Evolutionary conservation across 2,329 filamentous ascomycete genomes (phyloP), one percentile per base, ranked within the genome.

Genomic region (Talaromyces sp.): DNA sequence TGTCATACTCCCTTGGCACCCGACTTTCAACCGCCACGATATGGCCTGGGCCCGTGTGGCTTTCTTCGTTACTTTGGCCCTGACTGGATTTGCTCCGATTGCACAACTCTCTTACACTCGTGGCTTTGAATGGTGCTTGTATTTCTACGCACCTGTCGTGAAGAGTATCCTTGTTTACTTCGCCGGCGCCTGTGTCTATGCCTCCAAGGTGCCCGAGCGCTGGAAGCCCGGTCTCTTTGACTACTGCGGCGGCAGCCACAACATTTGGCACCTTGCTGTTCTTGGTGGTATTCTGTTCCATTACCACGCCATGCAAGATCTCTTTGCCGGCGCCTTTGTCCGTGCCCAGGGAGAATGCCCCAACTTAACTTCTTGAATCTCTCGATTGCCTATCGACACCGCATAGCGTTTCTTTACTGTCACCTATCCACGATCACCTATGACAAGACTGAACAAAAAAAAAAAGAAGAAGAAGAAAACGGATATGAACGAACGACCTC

Each of bases 201-300:
- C 92, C 9, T 91, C 87, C 71, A 93, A 96, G 73, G 82, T 96
- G 1, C 94, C 94, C 2, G 94, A 99, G 78, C 82, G 92, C 56
- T 99, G 91, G 89, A 88, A 82, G 63, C 94, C 94, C 0, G 94
- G 94, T 45, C 85, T 88, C 70, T 99, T 99, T 65, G 94, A 99
- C 74, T 97, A 97, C 70, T 82, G 95, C 36, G 94, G 94, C 35
- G 92, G 91, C 41, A 95, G 90, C 71, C 94, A 99, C 76, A 99
- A 99, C 73, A 86, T 99, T 53, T 99, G 94, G 94, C 94, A 99
- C 73, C 75, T 96, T 30, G 94, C 94, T 7, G 94, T 99, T 10
- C 78, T 99, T 24, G 91, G 92, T 14, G 94, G 94, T 10, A 99
- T 99, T 52, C 74, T 97, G n/a, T 97, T 96, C 71, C 94, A 99